A percentile compares a stretch with the other conserved stretches of the same genome.
Conservation (phyloP, 1,139 yeast genomes). For the Arxiozyma heterogenica region DNA sequence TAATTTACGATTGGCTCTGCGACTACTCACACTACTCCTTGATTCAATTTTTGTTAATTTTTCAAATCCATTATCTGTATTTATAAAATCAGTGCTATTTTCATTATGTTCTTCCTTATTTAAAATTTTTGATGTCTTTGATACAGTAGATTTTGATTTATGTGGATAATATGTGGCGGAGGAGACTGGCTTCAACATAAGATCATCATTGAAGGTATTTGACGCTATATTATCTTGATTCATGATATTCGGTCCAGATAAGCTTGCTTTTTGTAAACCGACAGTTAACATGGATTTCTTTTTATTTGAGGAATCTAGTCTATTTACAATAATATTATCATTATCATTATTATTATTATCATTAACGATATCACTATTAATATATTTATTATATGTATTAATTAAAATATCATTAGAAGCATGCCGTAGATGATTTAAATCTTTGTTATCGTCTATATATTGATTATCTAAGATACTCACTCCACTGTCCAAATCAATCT, state of each 20-base stretch:
- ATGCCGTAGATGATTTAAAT: background rate
- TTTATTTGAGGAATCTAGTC: background rate
- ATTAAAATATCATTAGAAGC: background rate
- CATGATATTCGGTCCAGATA: background rate
- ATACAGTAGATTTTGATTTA: slow-evolving; percentile 26
- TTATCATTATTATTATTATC: background rate
- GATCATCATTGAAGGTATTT: slow-evolving; percentile 7
- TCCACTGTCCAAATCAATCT: background rate
- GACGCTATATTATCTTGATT: background rate
- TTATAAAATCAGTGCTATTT: background rate
- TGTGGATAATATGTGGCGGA: slow-evolving; percentile 66
- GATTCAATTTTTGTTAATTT: background rate
- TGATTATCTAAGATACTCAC: background rate
- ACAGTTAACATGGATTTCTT: background rate
- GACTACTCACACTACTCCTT: background rate
- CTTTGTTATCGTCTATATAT: background rate
- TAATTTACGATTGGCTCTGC: background rate
- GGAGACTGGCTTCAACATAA: slow-evolving; percentile 43
- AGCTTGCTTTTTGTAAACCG: background rate
- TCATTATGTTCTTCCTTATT: background rate
- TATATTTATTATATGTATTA: background rate
- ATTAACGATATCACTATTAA: background rate
- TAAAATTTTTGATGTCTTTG: slow-evolving; percentile 3
- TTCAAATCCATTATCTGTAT: background rate
- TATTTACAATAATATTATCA: background rate